Percentiles rank a stretch among this genome's conserved stretches.
These are phyloP conservation scores for Melanomma pulvis-pyrius DNA, from an alignment of 495 filamentous ascomycete genomes.

Conservation along the genomic window DNA sequence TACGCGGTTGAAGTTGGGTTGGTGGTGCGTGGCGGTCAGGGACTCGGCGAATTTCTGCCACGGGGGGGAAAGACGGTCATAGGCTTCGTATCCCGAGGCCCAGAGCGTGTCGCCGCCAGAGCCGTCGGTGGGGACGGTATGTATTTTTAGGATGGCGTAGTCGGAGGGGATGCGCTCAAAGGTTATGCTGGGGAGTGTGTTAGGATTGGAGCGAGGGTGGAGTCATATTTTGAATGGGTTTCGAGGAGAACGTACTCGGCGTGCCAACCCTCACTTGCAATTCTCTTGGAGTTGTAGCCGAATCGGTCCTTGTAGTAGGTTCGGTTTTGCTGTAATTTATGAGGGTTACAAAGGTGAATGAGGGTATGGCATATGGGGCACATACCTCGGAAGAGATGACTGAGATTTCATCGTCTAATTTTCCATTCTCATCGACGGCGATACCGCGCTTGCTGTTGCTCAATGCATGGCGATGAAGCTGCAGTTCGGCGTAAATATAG, in stretches of 20 bases:
- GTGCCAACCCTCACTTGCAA: constrained; percentile 19
- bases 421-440: constrained; percentile 25
- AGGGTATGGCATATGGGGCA: too few relatives aligned
- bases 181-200: constrained; percentile 15
- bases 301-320: constrained; percentile 25
- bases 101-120: constrained; percentile 72
- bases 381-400: constrained; percentile 19
- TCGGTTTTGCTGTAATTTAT: constrained; percentile 9
- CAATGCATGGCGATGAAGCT: constrained; percentile 24
- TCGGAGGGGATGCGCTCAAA: constrained; percentile 27
- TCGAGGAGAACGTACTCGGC: constrained; percentile 7
- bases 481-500: neutral
- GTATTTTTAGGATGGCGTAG: constrained; percentile 59
- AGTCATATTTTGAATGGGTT: neutral
- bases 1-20: constrained; percentile 60
- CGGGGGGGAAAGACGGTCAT: constrained; percentile 67
- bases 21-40: constrained; percentile 65
- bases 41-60: constrained; percentile 66
- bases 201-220: neutral
- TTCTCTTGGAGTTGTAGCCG: constrained; percentile 9
- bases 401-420: constrained; percentile 26
- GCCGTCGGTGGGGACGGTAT: constrained; percentile 63
- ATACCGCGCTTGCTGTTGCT: constrained; percentile 26
- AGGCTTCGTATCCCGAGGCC: constrained; percentile 74
- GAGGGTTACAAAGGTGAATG: too few relatives aligned